Evolutionary conservation across 768 basidiomycete species (phyloP).

Genomic region (Pleurotus giganteus): DNA sequence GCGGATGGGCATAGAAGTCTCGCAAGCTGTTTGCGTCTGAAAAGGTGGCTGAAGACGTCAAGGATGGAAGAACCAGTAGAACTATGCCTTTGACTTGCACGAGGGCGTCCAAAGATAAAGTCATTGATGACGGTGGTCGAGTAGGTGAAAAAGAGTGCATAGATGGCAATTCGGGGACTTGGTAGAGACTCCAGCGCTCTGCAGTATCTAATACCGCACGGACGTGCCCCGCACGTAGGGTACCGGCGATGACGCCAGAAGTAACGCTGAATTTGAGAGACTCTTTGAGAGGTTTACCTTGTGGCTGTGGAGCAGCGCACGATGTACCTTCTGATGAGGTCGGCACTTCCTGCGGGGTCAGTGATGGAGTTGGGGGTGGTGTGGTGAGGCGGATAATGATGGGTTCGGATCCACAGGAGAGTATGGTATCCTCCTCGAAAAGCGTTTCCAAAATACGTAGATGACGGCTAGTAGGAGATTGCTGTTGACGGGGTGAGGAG

Average conservation of each 20-base stretch:
- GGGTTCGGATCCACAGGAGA: slow-evolving; percentile 65
- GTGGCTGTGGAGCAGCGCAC: slow-evolving; percentile 4
- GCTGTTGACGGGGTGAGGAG: neutral
- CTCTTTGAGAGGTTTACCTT: slow-evolving; percentile 21
- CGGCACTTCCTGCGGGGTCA: neutral
- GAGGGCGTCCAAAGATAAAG: slow-evolving; percentile 30
- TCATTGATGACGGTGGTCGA: slow-evolving; percentile 15
- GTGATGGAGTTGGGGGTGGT: slow-evolving; percentile 28
- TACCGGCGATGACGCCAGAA: slow-evolving; percentile 53
- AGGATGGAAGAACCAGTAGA: slow-evolving; percentile 42
- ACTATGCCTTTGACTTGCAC: slow-evolving; percentile 43
- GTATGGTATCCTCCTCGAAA: slow-evolving; percentile 41
- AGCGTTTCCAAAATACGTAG: neutral
- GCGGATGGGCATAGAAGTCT: slow-evolving; percentile 55
- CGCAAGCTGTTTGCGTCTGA: slow-evolving; percentile 12
- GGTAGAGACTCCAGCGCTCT: slow-evolving; percentile 27
- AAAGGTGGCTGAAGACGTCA: slow-evolving; percentile 4
- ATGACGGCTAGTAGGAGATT: neutral
- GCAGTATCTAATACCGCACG: slow-evolving; percentile 43
- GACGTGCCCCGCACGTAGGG: slow-evolving; percentile 56
- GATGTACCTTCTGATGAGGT: slow-evolving; percentile 15
- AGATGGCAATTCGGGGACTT: slow-evolving; percentile 15
- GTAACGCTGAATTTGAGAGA: slow-evolving; percentile 38
- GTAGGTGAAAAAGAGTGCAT: slow-evolving; percentile 15
- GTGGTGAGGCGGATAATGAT: slow-evolving; percentile 55